Conservation (phyloP, 352 stramenopile genomes). For the Saprolegnia parasitica region DNA sequence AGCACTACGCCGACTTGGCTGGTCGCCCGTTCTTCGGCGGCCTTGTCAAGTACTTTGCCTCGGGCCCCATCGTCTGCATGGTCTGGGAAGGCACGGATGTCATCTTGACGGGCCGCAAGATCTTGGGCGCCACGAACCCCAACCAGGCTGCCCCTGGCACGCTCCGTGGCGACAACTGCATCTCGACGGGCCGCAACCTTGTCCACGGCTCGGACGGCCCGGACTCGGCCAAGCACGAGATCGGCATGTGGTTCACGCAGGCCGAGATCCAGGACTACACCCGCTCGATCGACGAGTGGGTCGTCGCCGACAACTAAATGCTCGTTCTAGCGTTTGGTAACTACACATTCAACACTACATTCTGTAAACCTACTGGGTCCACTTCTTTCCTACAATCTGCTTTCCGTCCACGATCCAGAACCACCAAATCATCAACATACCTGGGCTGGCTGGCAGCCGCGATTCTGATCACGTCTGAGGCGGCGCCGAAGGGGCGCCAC, state of each 20-base stretch:
- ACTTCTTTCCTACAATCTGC: too few relatives aligned
- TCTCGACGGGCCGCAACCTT: slow-evolving; percentile 89
- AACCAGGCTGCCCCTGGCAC: slow-evolving; percentile 90
- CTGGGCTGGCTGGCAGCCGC: too few relatives aligned
- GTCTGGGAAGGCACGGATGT: slow-evolving; percentile 91
- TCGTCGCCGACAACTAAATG: slow-evolving; percentile 84
- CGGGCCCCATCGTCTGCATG: slow-evolving; percentile 95
- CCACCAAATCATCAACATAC: too few relatives aligned
- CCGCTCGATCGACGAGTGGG: slow-evolving; percentile 80
- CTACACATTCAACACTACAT: too few relatives aligned
- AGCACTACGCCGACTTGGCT: slow-evolving; percentile 92
- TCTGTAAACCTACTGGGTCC: too few relatives aligned
- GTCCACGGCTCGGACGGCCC: slow-evolving; percentile 90
- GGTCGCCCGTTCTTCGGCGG: slow-evolving; percentile 90
- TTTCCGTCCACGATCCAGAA: too few relatives aligned
- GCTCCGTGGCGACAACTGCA: slow-evolving; percentile 93
- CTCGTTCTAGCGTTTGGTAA: too few relatives aligned
- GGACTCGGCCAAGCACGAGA: slow-evolving; percentile 90
- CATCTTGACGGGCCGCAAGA: slow-evolving; percentile 93
- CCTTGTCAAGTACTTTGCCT: slow-evolving; percentile 89
- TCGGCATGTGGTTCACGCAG: slow-evolving; percentile 90
- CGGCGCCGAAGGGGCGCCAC: too few relatives aligned
- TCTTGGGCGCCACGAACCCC: slow-evolving; percentile 93
- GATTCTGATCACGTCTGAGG: too few relatives aligned
- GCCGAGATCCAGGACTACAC: slow-evolving; percentile 91